Evolutionary conservation across 345 rosid species (phyloP).

Genomic region (Sisymbrium irio): DNA sequence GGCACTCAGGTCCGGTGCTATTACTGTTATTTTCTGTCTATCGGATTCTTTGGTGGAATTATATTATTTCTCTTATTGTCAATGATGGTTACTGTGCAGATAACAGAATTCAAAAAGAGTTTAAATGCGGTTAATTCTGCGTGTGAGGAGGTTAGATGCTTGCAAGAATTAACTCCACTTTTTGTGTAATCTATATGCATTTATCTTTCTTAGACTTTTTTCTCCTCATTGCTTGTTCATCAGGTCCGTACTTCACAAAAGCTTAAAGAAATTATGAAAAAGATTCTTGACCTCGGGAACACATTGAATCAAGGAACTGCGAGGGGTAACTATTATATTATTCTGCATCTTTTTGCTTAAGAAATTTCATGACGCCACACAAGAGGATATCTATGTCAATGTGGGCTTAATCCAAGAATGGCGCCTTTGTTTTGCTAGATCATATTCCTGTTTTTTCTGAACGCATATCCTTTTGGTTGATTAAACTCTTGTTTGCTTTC

Average conservation of each 20-base stretch:
- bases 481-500: conserved; percentile 13
- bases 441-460: neutral
- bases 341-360: neutral
- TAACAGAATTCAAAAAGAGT: conserved; percentile 72
- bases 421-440: neutral
- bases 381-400: neutral
- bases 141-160: conserved; percentile 67
- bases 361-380: too few species aligned
- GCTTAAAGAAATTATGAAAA: conserved; percentile 62
- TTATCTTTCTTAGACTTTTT: conserved; percentile 6
- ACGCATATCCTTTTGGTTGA: conserved; percentile 8
- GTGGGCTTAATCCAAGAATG: neutral
- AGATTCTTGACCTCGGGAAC: conserved; percentile 55
- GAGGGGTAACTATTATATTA: conserved; percentile 55
- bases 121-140: conserved; percentile 76
- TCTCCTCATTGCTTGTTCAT: conserved; percentile 12
- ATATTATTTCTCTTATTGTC: too few species aligned
- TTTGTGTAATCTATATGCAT: conserved; percentile 8
- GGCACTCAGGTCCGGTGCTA: conserved; percentile 78
- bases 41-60: too few species aligned
- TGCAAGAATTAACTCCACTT: conserved; percentile 2
- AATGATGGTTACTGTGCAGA: conserved; percentile 41
- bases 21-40: conserved; percentile 12
- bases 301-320: conserved; percentile 93
- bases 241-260: conserved; percentile 79